phyloP scores from a whole-genome alignment of 169 alveolate genomes.

The Plasmodium knowlesi region DNA sequence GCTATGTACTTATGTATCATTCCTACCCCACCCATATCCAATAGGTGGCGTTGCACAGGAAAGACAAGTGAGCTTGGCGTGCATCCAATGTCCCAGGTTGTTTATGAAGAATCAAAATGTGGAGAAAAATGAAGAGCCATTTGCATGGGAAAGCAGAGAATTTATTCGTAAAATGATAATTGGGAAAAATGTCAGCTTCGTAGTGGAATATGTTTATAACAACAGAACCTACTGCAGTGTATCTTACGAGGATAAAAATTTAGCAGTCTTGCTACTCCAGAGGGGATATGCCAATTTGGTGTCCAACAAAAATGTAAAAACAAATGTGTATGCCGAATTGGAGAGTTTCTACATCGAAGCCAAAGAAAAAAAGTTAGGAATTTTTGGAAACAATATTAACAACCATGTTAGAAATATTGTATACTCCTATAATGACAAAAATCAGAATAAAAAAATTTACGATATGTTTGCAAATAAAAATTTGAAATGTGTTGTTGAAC shows the following conservation, averaged over 20 bases:
- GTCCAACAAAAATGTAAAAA: conserved; percentile 48
- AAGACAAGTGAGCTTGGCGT: conserved; percentile 65
- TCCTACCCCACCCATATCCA: not conserved
- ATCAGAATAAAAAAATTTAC: conserved; percentile 35
- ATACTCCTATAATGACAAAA: conserved; percentile 56
- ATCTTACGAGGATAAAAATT: conserved; percentile 46
- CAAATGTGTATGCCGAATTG: conserved; percentile 48
- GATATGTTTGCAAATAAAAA: conserved; percentile 23
- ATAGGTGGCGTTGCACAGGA: conserved; percentile 65
- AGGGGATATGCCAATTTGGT: conserved; percentile 65
- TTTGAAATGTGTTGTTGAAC: conserved; percentile 54
- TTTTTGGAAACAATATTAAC: conserved; percentile 57
- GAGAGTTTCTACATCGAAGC: conserved; percentile 49
- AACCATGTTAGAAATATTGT: conserved; percentile 43
- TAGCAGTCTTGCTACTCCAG: conserved; percentile 23
- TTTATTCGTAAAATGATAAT: conserved; percentile 64
- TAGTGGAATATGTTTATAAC: conserved; percentile 45
- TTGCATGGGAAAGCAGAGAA: conserved; percentile 76
- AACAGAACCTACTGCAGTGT: conserved; percentile 65
- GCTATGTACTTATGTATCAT: not conserved
- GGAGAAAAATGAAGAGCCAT: conserved; percentile 69
- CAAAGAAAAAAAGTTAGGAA: conserved; percentile 42
- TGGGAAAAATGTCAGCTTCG: conserved; percentile 57
- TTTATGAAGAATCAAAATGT: conserved; percentile 55
- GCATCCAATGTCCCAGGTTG: conserved; percentile 44